Percentiles rank a stretch among this genome's conserved stretches.
Conservation (phyloP, 208 protist genomes). For the Trypanosoma boissoni region DNA sequence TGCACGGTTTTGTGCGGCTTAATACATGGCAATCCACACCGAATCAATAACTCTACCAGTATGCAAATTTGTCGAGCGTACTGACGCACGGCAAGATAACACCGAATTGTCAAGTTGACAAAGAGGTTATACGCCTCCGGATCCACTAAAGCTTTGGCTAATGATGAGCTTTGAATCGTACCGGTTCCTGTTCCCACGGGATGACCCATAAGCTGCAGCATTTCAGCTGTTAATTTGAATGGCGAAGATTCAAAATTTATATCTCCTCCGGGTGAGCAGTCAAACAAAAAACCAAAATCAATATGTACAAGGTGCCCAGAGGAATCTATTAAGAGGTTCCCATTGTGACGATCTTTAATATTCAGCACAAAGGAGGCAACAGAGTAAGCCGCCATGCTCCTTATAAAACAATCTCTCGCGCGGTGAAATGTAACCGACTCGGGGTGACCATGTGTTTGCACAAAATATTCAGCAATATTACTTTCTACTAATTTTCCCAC, state of each 20-base stretch:
- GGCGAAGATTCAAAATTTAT: conserved; percentile 94
- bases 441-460: conserved; percentile 88
- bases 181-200: conserved; percentile 51
- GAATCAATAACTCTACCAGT: conserved; percentile 86
- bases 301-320: conserved; percentile 96
- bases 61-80: conserved; percentile 76
- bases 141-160: conserved; percentile 74
- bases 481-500: conserved; percentile 89
- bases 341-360: conserved; percentile 95
- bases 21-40: conserved; percentile 85
- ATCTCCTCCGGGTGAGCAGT: conserved; percentile 93
- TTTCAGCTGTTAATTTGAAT: conserved; percentile 92
- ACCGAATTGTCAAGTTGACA: conserved; percentile 69
- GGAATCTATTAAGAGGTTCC: conserved; percentile 93
- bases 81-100: conserved; percentile 84
- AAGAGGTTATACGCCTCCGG: conserved; percentile 83
- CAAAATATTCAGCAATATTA: conserved; percentile 90
- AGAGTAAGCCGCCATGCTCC: conserved; percentile 92
- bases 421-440: conserved; percentile 76
- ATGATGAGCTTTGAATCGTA: conserved; percentile 49
- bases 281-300: conserved; percentile 97
- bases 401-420: conserved; percentile 90
- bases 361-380: conserved; percentile 94
- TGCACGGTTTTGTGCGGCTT: conserved; percentile 78
- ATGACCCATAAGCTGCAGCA: conserved; percentile 91